These are phyloP conservation scores for Populus simonii DNA, from an alignment of 345 rosid species.

Conservation along the genomic window DNA sequence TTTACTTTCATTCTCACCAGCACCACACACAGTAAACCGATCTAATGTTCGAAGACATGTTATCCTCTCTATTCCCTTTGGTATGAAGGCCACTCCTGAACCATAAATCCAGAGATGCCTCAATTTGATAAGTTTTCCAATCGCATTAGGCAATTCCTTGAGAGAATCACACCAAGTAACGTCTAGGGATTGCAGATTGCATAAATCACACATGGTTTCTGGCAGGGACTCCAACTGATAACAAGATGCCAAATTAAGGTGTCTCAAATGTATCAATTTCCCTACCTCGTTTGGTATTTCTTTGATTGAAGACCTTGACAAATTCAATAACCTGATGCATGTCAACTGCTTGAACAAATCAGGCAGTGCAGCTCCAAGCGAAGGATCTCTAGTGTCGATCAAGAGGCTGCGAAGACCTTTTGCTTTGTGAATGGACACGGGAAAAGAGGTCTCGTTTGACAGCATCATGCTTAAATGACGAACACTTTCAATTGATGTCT, in stretches of 20 bases:
- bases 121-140: constrained; percentile 1
- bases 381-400: too few species aligned
- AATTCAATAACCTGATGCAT: background rate
- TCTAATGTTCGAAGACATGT: background rate
- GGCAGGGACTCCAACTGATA: background rate
- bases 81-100: background rate
- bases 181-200: constrained; percentile 3
- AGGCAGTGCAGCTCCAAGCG: background rate
- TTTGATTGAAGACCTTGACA: background rate
- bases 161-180: fast-evolving
- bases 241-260: background rate
- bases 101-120: background rate
- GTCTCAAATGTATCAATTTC: constrained; percentile 5
- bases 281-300: background rate
- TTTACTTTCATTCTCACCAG: background rate
- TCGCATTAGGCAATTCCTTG: background rate
- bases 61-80: constrained; percentile 16
- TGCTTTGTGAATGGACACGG: too few species aligned
- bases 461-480: too few species aligned
- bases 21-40: background rate
- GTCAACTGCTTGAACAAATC: background rate
- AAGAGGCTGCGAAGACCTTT: too few species aligned
- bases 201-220: constrained; percentile 6
- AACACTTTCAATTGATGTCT: too few species aligned
- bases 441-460: too few species aligned